These are phyloP conservation scores for Dianthus caryophyllus DNA, from an alignment of 148 eudicot species.

Conservation along the genomic window DNA sequence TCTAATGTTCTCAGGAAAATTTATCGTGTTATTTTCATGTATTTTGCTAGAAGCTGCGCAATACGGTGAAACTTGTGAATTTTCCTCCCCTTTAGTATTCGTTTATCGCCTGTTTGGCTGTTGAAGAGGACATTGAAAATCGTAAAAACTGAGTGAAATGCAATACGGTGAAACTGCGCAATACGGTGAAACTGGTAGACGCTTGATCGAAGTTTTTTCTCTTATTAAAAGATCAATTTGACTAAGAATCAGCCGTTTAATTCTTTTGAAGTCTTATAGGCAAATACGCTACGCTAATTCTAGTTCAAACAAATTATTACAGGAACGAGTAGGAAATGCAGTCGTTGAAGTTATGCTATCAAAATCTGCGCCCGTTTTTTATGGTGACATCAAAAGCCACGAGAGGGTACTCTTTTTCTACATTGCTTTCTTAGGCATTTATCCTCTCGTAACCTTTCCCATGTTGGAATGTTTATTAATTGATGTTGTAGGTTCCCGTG, in stretches of 20 bases:
- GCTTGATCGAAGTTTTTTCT: neutral
- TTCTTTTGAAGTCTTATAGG: neutral
- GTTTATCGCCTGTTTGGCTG: neutral
- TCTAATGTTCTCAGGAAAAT: too few species aligned
- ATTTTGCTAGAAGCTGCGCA: neutral
- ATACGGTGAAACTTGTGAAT: too few species aligned
- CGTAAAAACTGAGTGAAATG: neutral
- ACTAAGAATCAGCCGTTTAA: neutral
- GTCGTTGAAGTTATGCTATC: conserved; percentile 85
- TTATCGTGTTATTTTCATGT: neutral
- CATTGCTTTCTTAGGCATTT: neutral
- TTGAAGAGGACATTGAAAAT: neutral
- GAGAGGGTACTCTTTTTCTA: conserved; percentile 57
- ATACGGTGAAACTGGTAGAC: neutral
- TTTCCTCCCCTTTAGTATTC: neutral
- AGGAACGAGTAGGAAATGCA: conserved; percentile 67
- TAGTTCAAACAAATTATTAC: conserved; percentile 1
- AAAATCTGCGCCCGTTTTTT: conserved; percentile 69
- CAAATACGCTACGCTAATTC: neutral
- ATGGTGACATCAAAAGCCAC: conserved; percentile 93
- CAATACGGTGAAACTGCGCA: neutral
- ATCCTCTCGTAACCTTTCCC: neutral
- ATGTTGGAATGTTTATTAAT: neutral
- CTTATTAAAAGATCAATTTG: neutral
- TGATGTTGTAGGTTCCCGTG: conserved; percentile 52